phyloP scores from a whole-genome alignment of 495 filamentous ascomycete species.

The Penicillium soppii region DNA sequence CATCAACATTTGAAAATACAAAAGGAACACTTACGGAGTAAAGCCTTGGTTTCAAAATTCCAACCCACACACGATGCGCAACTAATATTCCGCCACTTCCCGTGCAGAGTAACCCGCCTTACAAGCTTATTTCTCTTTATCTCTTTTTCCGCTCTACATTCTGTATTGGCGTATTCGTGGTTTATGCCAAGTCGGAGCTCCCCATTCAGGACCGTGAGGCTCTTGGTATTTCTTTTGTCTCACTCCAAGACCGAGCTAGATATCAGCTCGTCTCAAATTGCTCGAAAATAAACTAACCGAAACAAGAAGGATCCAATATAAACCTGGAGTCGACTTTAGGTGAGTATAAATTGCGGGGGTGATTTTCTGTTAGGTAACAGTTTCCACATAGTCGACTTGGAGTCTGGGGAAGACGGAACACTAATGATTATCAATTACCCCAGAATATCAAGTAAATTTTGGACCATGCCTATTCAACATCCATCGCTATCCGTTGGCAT shows the following conservation, averaged over 20 bases:
- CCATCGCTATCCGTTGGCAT: not conserved
- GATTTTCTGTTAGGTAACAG: constrained; percentile 35
- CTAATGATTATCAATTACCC: not conserved
- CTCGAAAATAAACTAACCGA: not conserved
- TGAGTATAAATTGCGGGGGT: constrained; percentile 28
- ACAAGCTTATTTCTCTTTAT: not conserved
- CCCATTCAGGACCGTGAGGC: not conserved
- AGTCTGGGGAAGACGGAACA: constrained; percentile 25
- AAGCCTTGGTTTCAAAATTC: too few relatives aligned
- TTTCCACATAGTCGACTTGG: constrained; percentile 25
- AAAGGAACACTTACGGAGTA: too few relatives aligned
- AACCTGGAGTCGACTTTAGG: not conserved
- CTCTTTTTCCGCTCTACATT: not conserved
- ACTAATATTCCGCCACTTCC: not conserved
- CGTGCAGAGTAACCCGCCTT: not conserved
- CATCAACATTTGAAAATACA: too few relatives aligned
- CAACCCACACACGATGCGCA: too few relatives aligned
- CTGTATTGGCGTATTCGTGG: not conserved
- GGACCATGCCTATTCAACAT: not conserved
- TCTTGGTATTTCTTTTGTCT: constrained; percentile 1
- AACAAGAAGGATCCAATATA: not conserved
- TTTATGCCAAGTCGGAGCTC: constrained; percentile 4
- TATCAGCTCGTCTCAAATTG: not conserved
- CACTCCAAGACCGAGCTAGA: not conserved
- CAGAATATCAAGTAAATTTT: not conserved